Evolutionary conservation across 1,284 basidiomycete genomes (phyloP), one percentile per base, ranked within the genome.

Genomic region (Melampsora larici-populina): DNA sequence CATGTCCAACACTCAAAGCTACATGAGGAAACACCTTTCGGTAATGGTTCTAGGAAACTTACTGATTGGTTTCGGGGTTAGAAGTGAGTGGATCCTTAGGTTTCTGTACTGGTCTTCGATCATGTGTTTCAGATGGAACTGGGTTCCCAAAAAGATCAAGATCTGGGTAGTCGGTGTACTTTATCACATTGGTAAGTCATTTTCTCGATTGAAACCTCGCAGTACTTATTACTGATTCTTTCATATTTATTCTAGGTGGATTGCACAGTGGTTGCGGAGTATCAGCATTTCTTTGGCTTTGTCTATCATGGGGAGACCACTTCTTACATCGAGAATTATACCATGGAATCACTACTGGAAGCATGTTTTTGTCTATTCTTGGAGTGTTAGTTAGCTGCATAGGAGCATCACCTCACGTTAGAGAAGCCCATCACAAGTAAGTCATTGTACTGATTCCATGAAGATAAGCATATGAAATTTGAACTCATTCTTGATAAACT

Each of bases 401-500:
- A 46, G 87, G 88, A 78, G 89, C 89, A 7, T 86, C 90, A 81
- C 90, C 90, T 31, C 90, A 89, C 88, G 87, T 91, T 60, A 86
- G 90, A 77, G 91, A 91, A 81, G 88, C 87, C 1, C 89, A 90
- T 81, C 90, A 91, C 85, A 91, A 91, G 90, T 90, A 82, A 82
- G 88, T 84, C 15, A 2, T 9, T 31, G 6, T 33, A 33, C 8
- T 21, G 70, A 46, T 62, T 21, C n/a, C 15, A 21, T 4, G 9
- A n/a, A 60, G 36, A 29, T n/a, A n/a, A n/a, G n/a, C n/a, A n/a
- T n/a, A n/a, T n/a, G 26, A 58, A 31, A 26, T 43, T 40, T 31
- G 40, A 81, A 24, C 43, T 17, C 24, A 40, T 17, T 78, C n/a
- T n/a, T n/a, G n/a, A n/a, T n/a, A n/a, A 55, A 26, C 51, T 55